Evolutionary conservation across 768 basidiomycete genomes (phyloP), one percentile per base, ranked within the genome.

Genomic region (Infundibulicybe gibba): DNA sequence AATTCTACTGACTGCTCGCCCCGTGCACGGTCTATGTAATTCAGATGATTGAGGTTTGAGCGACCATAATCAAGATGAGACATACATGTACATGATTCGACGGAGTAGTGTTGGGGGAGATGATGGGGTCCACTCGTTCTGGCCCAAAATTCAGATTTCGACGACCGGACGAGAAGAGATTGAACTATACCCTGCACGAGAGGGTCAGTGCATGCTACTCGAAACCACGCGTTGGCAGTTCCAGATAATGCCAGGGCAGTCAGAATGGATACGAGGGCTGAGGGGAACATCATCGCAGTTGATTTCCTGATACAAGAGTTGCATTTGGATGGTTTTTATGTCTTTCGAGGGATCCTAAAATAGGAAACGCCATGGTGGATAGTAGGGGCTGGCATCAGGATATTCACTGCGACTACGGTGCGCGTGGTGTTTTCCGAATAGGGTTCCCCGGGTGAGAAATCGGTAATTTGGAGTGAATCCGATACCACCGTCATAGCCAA

Each of bases 61-160:
- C n/a, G n/a, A 17, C 12, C 34, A 19, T 12, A 19, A 43, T 42
- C 14, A 9, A 20, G 41, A 43, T 35, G 4, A 8, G 4, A 58
- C 69, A 37, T 38, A 72, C 70, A 48, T 73, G 71, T 35, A 71
- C 64, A 45, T 73, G 71, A 32, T 69, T 63, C 0, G 68, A 68
- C 0, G 71, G 71, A 11, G 54, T 53, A 20, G 51, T 50, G 17
- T 58, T 64, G 5, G 70, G 68, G 15, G 59, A 61, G 17, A 67
- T 57, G 41, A 73, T 62, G 31, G 71, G 71, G 47, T 73, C 71
- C 30, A 73, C 54, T 37, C 71, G 61, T 37, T 68, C 67, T 68
- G 40, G 14, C 37, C 42, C 43, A 32, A 25, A 14, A 37, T 2
- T 48, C 40, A 48, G 42, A 5, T 21, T 32, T 20, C 39, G 31